Base-by-base conservation (phyloP, 805 yeast genomes). In the Lipomyces japonicus region DNA sequence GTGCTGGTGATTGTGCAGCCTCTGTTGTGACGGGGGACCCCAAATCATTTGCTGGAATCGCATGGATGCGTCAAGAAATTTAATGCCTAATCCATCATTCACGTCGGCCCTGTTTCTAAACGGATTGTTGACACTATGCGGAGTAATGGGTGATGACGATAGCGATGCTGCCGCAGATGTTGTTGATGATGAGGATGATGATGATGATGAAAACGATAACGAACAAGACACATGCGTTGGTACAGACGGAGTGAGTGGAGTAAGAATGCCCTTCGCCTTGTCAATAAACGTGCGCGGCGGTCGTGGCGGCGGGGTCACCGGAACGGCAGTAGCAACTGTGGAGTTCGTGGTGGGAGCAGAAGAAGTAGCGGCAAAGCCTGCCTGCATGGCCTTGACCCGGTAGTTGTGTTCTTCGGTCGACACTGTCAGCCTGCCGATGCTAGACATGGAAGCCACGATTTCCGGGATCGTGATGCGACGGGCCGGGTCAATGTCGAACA, bases 401-500 rank as follows among this genome's bases (percentile, higher is more conserved):
- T 6, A 6, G 37, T 34, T 14, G 21, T 12, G 36, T 35, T 53
- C 57, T n/a, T 42, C 54, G 23, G 12, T 19, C 26, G 51, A 42
- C 32, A 53, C 48, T 4, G 64, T 60, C 31, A 61, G 49, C 14
- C 47, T 42, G 16, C 46, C 31, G 31, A 63, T 60, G 16, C 38
- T 42, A 7, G 30, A 14, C 31, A 61, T 53, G 10, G 44, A 23
- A 14, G 26, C 19, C 21, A 50, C 38, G n/a, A 62, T 52, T 39
- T 61, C 63, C 14, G 47, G 26, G 19, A 62, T 35, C 1, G 65
- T 39, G 21, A 60, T 58, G 18, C 65, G 53, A 3, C 50, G 44
- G 16, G 19, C 28, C 14, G 65, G 61, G 49, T 57, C 50, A 23
- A 44, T 31, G 43, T 61, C 63, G 42, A 62, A 46, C 71, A 59